A percentile compares a stretch with the other conserved stretches of the same genome.
Conservation (phyloP, 495 filamentous ascomycete species). For the Pyrenopolyporus hunteri region DNA sequence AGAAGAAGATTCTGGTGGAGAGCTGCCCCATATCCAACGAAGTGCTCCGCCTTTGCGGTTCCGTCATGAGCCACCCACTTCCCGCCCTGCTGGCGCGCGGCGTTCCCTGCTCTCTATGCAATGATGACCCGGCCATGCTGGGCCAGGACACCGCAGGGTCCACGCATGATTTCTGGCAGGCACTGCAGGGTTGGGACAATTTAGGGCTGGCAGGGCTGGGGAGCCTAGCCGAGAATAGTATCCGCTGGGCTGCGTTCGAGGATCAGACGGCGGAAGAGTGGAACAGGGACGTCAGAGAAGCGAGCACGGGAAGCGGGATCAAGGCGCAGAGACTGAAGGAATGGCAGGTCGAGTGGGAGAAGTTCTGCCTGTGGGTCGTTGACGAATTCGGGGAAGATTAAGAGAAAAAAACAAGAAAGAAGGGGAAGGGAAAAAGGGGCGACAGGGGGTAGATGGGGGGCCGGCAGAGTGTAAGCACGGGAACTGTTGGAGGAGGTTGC, state of each 20-base stretch:
- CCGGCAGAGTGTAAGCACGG: conserved; percentile 20
- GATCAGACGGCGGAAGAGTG: conserved; percentile 74
- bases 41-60: conserved; percentile 75
- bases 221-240: conserved; percentile 87
- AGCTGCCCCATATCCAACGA: conserved; percentile 87
- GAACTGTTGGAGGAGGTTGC: conserved; percentile 9
- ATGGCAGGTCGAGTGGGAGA: conserved; percentile 83
- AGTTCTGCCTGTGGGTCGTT: conserved; percentile 90
- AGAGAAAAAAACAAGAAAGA: not conserved
- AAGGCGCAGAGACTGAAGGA: conserved; percentile 75
- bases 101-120: conserved; percentile 75
- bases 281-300: conserved; percentile 71
- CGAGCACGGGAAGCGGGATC: conserved; percentile 72
- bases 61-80: conserved; percentile 78
- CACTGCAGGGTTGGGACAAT: conserved; percentile 83
- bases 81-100: conserved; percentile 85
- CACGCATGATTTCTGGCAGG: conserved; percentile 92
- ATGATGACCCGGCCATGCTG: conserved; percentile 84
- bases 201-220: conserved; percentile 82
- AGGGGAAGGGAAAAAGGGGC: conserved; percentile 3
- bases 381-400: conserved; percentile 72
- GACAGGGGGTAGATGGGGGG: not conserved
- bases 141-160: conserved; percentile 77
- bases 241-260: conserved; percentile 87
- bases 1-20: conserved; percentile 86